Conservation (phyloP, 495 filamentous ascomycete species). For the Penicillium fimorum region DNA sequence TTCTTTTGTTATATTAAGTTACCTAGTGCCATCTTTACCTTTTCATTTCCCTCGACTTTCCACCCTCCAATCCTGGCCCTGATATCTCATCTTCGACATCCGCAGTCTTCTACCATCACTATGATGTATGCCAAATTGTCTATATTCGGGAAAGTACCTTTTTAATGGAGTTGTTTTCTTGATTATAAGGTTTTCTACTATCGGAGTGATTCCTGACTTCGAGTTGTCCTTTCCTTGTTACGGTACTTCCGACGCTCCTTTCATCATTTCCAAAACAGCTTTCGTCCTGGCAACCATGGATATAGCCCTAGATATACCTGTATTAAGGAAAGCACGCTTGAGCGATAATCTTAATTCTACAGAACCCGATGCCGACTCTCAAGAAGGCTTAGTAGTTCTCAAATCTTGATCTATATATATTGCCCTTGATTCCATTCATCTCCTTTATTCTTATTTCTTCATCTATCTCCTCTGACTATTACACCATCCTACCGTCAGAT, state of each 20-base stretch:
- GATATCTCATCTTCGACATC: background rate
- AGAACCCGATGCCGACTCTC: background rate
- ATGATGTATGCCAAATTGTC: background rate
- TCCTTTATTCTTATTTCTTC: constrained; percentile 3
- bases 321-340: background rate
- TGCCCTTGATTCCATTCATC: background rate
- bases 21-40: too few relatives aligned
- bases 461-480: background rate
- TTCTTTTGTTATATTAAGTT: background rate
- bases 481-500: background rate
- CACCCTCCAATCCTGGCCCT: background rate
- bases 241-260: too few relatives aligned
- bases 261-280: background rate
- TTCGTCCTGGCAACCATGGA: background rate
- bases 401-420: background rate
- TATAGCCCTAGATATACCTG: background rate
- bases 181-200: background rate
- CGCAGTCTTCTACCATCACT: background rate
- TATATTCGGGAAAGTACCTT: background rate
- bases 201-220: background rate
- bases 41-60: background rate
- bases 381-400: background rate
- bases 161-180: too few relatives aligned
- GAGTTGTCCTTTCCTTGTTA: background rate
- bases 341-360: background rate